Evolutionary conservation across 2,329 filamentous ascomycete species (phyloP).

Genomic region (Colletotrichum sp.): DNA sequence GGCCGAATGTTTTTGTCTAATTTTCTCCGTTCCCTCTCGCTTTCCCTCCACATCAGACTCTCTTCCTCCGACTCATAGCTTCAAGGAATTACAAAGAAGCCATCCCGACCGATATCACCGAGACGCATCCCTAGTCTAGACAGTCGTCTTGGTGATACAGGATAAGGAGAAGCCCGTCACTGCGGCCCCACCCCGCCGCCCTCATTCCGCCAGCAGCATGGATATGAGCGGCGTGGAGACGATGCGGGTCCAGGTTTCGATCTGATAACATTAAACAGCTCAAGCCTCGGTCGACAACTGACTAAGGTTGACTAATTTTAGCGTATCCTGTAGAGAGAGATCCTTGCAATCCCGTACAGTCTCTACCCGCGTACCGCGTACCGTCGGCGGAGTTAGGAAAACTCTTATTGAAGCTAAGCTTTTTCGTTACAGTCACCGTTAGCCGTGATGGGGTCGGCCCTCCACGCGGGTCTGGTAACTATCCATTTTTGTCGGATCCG

Average conservation of each 20-base stretch:
- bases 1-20: not conserved
- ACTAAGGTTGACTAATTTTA: not conserved
- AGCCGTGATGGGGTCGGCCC: not conserved
- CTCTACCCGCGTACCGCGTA: not conserved
- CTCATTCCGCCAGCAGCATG: not conserved
- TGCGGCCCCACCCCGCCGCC: not conserved
- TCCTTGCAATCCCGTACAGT: not conserved
- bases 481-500: not conserved
- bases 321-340: not conserved
- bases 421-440: not conserved
- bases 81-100: not conserved
- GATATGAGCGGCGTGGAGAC: not conserved
- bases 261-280: not conserved
- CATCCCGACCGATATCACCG: not conserved
- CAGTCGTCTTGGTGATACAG: not conserved
- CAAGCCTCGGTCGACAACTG: not conserved
- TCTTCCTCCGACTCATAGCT: not conserved
- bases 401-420: not conserved
- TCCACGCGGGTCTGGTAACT: not conserved
- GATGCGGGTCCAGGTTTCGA: not conserved
- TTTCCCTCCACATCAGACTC: accelerated
- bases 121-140: not conserved
- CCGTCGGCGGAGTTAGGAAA: not conserved
- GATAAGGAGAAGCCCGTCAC: not conserved
- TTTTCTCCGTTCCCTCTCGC: not conserved